Evolutionary conservation across 2,329 filamentous ascomycete species (phyloP), one percentile per base, ranked within the genome.

Genomic region (Hypoxylon sp.): DNA sequence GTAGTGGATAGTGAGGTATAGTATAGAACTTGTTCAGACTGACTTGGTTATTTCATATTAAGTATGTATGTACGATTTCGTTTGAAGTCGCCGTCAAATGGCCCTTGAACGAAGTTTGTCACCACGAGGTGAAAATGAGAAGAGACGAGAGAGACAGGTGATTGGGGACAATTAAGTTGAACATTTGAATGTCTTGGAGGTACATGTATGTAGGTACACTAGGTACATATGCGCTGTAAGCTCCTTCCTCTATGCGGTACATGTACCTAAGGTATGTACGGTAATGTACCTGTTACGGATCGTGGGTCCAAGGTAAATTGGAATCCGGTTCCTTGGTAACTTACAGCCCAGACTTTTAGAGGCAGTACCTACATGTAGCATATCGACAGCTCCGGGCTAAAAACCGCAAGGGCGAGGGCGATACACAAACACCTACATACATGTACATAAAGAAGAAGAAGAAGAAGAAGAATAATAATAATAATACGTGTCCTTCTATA

Each of bases 11-110:
- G 35, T n/a, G n/a, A n/a, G n/a, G n/a, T n/a, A 26, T 62, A 33
- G 14, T 44, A n/a, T 55, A n/a, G 31, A 19, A 44, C 35, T 26
- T 22, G 33, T 29, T 29, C 24, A 39, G 42, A 58, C 44, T 50
- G 42, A 62, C 29, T 48, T 55, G 19, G 29, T 22, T 55, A 63
- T 63, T 24, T 63, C 59, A 63, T 63, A 13, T 35, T 55, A 50
- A 50, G 26, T n/a, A 37, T 29, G 6, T 31, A 31, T 6, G 19
- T 22, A 31, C 53, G 33, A 19, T 60, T 19, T 42, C 3, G 13
- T 31, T 51, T 19, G 4, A 29, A 29, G 29, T n/a, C 47, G 26
- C 39, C 19, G 39, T 19, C 39, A 33, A 54, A 53, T 22, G 17
- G 13, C 17, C 24, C 26, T 39, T 14, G 10, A 35, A 39, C 6